Conservation (phyloP, 2,329 filamentous ascomycete genomes). For the Plenodomus biglobosus region DNA sequence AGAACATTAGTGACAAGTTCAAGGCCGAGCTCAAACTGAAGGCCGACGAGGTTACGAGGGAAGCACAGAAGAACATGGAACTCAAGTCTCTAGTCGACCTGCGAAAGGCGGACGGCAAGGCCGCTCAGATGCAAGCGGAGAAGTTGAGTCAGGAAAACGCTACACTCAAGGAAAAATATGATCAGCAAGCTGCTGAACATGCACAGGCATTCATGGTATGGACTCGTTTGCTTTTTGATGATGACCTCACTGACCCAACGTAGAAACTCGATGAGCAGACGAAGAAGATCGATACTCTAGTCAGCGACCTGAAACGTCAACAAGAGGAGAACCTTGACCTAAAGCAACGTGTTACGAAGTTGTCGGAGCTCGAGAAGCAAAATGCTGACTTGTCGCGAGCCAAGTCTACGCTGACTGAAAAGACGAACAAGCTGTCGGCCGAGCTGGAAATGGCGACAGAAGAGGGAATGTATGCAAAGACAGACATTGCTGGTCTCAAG, state of each 20-base stretch:
- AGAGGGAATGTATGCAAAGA: constrained; percentile 1
- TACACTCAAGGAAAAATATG: constrained; percentile 22
- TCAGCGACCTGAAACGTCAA: constrained; percentile 6
- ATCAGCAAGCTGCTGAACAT: constrained; percentile 24
- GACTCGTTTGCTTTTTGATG: not conserved
- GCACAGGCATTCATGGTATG: constrained; percentile 22
- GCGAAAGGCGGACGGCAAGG: constrained; percentile 14
- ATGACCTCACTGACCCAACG: not conserved
- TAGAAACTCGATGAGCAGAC: constrained; percentile 19
- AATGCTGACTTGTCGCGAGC: constrained; percentile 4
- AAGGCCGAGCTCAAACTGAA: constrained; percentile 19
- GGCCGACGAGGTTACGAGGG: constrained; percentile 20
- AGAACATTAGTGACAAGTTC: constrained; percentile 18
- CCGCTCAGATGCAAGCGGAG: constrained; percentile 17
- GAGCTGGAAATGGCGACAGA: constrained; percentile 13
- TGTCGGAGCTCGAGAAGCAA: constrained; percentile 17
- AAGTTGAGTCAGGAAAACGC: constrained; percentile 23
- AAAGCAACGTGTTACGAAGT: constrained; percentile 11
- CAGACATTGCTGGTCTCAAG: constrained; percentile 3
- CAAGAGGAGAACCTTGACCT: constrained; percentile 21
- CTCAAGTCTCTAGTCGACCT: constrained; percentile 16
- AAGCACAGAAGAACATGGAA: constrained; percentile 18
- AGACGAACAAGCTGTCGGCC: constrained; percentile 8
- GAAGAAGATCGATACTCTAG: constrained; percentile 21
- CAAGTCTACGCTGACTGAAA: constrained; percentile 8